Conservation (phyloP, 495 filamentous ascomycete genomes). For the Hyaloscypha hepaticicola region DNA sequence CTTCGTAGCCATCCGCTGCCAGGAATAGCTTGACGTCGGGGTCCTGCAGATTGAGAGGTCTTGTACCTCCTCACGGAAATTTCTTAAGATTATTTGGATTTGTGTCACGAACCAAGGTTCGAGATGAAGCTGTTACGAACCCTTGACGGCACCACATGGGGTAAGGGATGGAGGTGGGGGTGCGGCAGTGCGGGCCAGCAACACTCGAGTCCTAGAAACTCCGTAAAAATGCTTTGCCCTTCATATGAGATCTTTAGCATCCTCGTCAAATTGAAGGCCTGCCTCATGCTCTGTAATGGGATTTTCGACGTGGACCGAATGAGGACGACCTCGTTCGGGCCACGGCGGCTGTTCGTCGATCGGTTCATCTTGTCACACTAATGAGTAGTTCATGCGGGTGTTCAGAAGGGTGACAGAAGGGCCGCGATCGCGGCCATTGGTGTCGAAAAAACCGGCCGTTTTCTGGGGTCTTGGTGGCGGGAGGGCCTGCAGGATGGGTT, state of each 20-base stretch:
- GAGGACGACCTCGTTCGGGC: neutral
- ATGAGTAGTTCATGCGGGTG: constrained; percentile 3
- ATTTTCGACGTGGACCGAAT: neutral
- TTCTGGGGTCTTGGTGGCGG: neutral
- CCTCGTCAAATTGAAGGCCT: neutral
- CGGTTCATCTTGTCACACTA: constrained; percentile 6
- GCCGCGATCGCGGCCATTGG: neutral
- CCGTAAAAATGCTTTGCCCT: neutral
- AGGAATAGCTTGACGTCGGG: constrained; percentile 28
- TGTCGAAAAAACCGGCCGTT: neutral
- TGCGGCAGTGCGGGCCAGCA: neutral
- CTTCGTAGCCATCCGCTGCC: constrained; percentile 20
- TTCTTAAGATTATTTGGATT: constrained; percentile 16
- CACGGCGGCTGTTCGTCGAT: constrained; percentile 1
- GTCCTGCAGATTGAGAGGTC: constrained; percentile 21
- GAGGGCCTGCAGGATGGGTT: neutral
- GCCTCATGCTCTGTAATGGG: constrained; percentile 1
- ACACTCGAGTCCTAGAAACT: neutral
- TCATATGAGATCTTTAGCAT: neutral
- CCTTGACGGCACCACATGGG: constrained; percentile 12
- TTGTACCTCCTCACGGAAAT: constrained; percentile 13
- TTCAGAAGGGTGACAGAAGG: constrained; percentile 7
- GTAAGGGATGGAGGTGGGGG: neutral
- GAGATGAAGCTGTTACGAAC: constrained; percentile 4
- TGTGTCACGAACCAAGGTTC: constrained; percentile 6